phyloP scores from a whole-genome alignment of 768 basidiomycete genomes.

The Suillus subalutaceus region DNA sequence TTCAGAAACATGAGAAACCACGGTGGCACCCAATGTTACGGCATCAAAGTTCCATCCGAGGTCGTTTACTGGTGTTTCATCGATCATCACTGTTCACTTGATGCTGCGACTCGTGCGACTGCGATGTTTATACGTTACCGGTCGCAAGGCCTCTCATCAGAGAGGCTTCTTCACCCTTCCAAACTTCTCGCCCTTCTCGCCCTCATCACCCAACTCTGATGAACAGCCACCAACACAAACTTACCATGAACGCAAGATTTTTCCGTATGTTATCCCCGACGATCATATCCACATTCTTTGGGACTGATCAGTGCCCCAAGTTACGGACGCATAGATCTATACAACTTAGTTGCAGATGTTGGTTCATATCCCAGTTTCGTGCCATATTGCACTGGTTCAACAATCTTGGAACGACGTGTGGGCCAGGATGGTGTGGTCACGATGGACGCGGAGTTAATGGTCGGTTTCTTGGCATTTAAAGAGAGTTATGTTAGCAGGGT shows the following conservation, averaged over 20 bases:
- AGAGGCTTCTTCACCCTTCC: constrained; percentile 55
- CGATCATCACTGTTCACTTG: neutral
- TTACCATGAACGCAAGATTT: constrained; percentile 82
- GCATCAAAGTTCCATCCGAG: neutral
- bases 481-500: constrained; percentile 90
- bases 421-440: constrained; percentile 39
- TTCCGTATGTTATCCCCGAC: constrained; percentile 67
- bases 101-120: constrained; percentile 24
- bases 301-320: constrained; percentile 42
- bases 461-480: constrained; percentile 84
- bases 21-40: neutral
- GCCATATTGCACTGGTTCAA: constrained; percentile 83
- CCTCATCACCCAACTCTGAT: constrained; percentile 32
- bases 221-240: constrained; percentile 51
- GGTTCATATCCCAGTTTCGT: constrained; percentile 84
- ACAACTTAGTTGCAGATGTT: constrained; percentile 86
- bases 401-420: constrained; percentile 48
- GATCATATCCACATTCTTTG: constrained; percentile 16
- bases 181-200: constrained; percentile 47
- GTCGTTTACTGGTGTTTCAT: neutral
- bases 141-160: constrained; percentile 11
- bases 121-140: constrained; percentile 10
- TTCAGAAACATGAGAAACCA: too few species aligned
- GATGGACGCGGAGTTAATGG: constrained; percentile 84
- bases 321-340: constrained; percentile 78